Conservation (phyloP, 2,329 filamentous ascomycete genomes). For the Colletotrichum tamarilloi region DNA sequence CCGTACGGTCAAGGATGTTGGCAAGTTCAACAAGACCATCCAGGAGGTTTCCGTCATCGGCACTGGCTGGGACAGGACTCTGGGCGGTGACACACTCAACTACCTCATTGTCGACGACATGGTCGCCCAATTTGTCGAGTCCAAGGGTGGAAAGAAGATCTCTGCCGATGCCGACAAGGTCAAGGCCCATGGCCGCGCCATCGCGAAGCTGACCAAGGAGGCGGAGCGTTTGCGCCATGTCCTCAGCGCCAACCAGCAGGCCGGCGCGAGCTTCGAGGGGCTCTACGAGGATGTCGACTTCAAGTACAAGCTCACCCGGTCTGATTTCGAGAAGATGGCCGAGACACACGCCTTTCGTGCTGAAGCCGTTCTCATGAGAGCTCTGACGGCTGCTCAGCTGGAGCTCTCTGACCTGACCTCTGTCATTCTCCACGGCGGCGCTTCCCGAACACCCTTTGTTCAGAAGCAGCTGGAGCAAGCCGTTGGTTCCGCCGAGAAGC, state of each 20-base stretch:
- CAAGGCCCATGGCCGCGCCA: slow-evolving; percentile 81
- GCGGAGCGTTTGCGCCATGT: slow-evolving; percentile 89
- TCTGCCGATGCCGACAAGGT: slow-evolving; percentile 72
- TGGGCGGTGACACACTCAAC: slow-evolving; percentile 92
- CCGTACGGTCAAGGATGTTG: slow-evolving; percentile 88
- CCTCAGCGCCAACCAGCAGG: slow-evolving; percentile 89
- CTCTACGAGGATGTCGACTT: slow-evolving; percentile 94
- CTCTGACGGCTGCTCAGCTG: slow-evolving; percentile 79
- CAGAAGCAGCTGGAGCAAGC: slow-evolving; percentile 87
- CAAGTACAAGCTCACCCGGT: slow-evolving; percentile 85
- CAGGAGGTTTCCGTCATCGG: slow-evolving; percentile 94
- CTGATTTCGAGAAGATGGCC: slow-evolving; percentile 84
- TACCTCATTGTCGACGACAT: slow-evolving; percentile 90
- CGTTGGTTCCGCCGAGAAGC: slow-evolving; percentile 78
- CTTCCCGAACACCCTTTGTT: slow-evolving; percentile 91
- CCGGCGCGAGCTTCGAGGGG: slow-evolving; percentile 83
- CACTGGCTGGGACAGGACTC: slow-evolving; percentile 86
- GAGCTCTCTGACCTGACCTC: slow-evolving; percentile 83
- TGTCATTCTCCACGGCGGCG: slow-evolving; percentile 92
- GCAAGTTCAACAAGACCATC: slow-evolving; percentile 94
- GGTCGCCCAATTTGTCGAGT: slow-evolving; percentile 80
- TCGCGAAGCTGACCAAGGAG: slow-evolving; percentile 93
- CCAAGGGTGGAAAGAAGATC: slow-evolving; percentile 73
- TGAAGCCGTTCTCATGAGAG: slow-evolving; percentile 74
- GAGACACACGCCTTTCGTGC: slow-evolving; percentile 76